phyloP scores from a whole-genome alignment of 1,139 yeast genomes.

The Hyphopichia khmerensis region DNA sequence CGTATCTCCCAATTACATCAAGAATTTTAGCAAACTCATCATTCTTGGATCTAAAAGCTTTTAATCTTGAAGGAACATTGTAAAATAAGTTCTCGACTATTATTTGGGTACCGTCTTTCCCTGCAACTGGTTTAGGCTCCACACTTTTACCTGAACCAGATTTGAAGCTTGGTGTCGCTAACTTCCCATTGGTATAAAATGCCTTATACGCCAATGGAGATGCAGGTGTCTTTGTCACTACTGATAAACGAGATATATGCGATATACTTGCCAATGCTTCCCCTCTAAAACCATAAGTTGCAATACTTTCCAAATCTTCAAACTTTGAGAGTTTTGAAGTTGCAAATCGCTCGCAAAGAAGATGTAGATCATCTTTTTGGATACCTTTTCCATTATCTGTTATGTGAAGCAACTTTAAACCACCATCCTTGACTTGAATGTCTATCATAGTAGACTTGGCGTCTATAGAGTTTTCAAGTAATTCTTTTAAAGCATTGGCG shows the following conservation, averaged over 20 bases:
- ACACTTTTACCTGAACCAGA: slow-evolving; percentile 13
- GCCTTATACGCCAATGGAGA: slow-evolving; percentile 72
- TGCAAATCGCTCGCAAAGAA: slow-evolving; percentile 57
- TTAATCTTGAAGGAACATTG: slow-evolving; percentile 77
- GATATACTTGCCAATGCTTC: slow-evolving; percentile 64
- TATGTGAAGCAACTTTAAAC: slow-evolving; percentile 50
- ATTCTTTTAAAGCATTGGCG: slow-evolving; percentile 66
- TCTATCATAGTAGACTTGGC: slow-evolving; percentile 50
- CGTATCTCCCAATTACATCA: slow-evolving; percentile 83
- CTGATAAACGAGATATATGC: slow-evolving; percentile 65
- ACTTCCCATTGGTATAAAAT: slow-evolving; percentile 60
- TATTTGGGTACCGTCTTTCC: slow-evolving; percentile 83
- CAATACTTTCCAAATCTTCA: slow-evolving; percentile 48
- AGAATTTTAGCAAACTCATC: slow-evolving; percentile 78
- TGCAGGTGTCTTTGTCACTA: slow-evolving; percentile 65
- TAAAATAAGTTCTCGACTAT: slow-evolving; percentile 87
- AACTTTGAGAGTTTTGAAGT: slow-evolving; percentile 51
- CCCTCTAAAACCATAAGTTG: slow-evolving; percentile 62
- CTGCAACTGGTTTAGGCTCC: slow-evolving; percentile 78
- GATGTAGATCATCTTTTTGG: slow-evolving; percentile 39
- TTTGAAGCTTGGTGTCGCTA: slow-evolving; percentile 42
- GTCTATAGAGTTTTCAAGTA: slow-evolving; percentile 56
- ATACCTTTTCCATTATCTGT: slow-evolving; percentile 58
- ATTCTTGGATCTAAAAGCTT: slow-evolving; percentile 61
- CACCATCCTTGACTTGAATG: slow-evolving; percentile 53